Conservation (phyloP, 2,329 filamentous ascomycete genomes). For the Phaeoacremonium minimum region DNA sequence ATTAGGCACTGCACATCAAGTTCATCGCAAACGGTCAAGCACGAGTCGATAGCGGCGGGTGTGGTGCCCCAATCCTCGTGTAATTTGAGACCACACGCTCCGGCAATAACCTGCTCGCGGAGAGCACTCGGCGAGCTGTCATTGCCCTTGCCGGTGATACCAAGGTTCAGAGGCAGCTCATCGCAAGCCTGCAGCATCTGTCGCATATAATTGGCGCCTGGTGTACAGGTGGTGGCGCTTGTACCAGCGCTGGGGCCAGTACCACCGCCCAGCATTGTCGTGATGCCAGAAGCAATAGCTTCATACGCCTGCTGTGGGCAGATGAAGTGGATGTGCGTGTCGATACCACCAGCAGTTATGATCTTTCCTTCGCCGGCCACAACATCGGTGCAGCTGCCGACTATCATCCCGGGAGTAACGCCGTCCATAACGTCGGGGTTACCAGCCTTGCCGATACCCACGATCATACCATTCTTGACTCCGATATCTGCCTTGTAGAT, state of each 20-base stretch:
- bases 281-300: conserved; percentile 79
- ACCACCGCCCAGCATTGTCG: conserved; percentile 85
- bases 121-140: conserved; percentile 69
- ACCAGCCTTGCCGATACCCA: conserved; percentile 87
- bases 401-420: conserved; percentile 71
- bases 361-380: conserved; percentile 89
- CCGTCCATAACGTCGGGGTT: conserved; percentile 98
- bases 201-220: conserved; percentile 74
- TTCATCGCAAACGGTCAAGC: conserved; percentile 81
- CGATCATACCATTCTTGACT: conserved; percentile 81
- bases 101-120: conserved; percentile 75
- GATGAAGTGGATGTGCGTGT: conserved; percentile 91
- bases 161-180: conserved; percentile 75
- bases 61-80: conserved; percentile 97
- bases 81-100: conserved; percentile 85
- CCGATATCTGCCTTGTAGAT: conserved; percentile 98
- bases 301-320: conserved; percentile 90
- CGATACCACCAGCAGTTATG: conserved; percentile 83
- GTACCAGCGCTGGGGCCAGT: conserved; percentile 87
- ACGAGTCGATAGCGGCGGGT: conserved; percentile 85
- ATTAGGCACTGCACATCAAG: conserved; percentile 91
- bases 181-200: conserved; percentile 91
- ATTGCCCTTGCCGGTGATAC: conserved; percentile 92
- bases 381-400: conserved; percentile 87
- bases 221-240: conserved; percentile 90